These are phyloP conservation scores for Leishmania turanica DNA, from an alignment of 208 protist species.

Conservation along the genomic window DNA sequence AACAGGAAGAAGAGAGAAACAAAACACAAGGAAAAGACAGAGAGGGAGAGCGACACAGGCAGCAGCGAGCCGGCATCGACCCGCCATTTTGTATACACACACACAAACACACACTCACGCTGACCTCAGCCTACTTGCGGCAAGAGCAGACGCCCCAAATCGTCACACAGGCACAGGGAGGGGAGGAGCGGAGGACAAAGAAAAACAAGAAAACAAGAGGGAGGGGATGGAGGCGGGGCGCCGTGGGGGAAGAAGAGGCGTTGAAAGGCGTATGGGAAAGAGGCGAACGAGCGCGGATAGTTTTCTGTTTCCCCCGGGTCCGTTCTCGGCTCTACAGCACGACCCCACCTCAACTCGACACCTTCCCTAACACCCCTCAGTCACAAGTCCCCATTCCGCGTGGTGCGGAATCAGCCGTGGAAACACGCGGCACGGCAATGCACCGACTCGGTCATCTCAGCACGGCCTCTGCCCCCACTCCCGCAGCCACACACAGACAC, in stretches of 20 bases:
- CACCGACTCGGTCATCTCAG: too few relatives aligned
- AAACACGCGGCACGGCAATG: too few relatives aligned
- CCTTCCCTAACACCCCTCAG: too few relatives aligned
- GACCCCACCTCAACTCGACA: not conserved
- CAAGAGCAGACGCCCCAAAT: not conserved
- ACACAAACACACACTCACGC: too few relatives aligned
- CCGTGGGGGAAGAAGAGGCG: not conserved
- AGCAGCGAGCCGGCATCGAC: not conserved
- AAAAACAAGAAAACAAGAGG: slow-evolving; percentile 1
- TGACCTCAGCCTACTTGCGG: not conserved
- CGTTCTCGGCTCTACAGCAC: not conserved
- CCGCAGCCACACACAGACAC: too few relatives aligned
- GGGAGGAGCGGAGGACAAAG: slow-evolving; percentile 1
- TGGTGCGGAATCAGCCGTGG: too few relatives aligned
- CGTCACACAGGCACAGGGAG: slow-evolving; percentile 2
- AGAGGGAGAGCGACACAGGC: not conserved
- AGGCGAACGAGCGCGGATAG: not conserved
- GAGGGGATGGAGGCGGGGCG: not conserved
- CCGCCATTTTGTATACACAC: too few relatives aligned
- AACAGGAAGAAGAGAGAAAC: not conserved
- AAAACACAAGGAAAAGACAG: not conserved
- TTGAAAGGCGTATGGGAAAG: not conserved
- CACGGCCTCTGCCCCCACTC: too few relatives aligned
- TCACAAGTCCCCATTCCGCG: too few relatives aligned
- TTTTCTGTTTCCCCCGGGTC: not conserved